Conservation (phyloP, 148 eudicot species). For the Selenicereus undatus region DNA sequence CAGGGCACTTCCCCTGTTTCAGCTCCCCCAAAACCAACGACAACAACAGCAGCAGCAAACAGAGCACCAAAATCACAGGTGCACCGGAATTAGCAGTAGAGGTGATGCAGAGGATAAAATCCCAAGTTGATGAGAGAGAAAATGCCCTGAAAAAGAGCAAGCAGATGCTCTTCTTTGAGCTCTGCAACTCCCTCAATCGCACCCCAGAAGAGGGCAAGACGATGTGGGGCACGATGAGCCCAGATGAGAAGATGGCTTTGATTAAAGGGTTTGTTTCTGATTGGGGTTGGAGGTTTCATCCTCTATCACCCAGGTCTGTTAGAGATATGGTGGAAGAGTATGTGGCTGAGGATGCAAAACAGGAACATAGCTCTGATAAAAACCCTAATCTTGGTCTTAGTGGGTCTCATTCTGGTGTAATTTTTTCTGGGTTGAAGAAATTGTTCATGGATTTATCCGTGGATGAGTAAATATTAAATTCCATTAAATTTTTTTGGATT, state of each 20-base stretch:
- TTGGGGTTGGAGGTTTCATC: slow-evolving; percentile 75
- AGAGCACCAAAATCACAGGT: slow-evolving; percentile 6
- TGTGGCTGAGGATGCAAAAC: slow-evolving; percentile 22
- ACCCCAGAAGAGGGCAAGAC: slow-evolving; percentile 41
- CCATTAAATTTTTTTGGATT: no score
- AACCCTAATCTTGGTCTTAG: slow-evolving; percentile 8
- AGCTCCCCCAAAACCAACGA: slow-evolving; percentile 26
- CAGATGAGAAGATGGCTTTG: slow-evolving; percentile 57
- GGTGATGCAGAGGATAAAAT: slow-evolving; percentile 42
- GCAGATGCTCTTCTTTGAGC: slow-evolving; percentile 55
- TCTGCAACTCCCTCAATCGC: slow-evolving; percentile 39
- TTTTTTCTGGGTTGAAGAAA: slow-evolving; percentile 44
- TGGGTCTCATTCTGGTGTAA: not conserved
- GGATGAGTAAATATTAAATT: not conserved
- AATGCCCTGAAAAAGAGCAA: slow-evolving; percentile 56
- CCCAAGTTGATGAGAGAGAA: slow-evolving; percentile 40
- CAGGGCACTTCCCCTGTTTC: slow-evolving; percentile 18
- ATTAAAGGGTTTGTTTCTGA: slow-evolving; percentile 58
- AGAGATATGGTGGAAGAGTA: slow-evolving; percentile 62
- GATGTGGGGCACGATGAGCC: slow-evolving; percentile 50
- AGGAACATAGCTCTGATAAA: not conserved
- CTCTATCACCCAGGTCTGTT: slow-evolving; percentile 59
- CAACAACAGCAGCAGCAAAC: slow-evolving; percentile 15
- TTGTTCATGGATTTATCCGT: slow-evolving; percentile 35
- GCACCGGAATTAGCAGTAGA: slow-evolving; percentile 44